These are phyloP conservation scores for Delonix regia DNA, from an alignment of 306 rosid species.

Conservation along the genomic window DNA sequence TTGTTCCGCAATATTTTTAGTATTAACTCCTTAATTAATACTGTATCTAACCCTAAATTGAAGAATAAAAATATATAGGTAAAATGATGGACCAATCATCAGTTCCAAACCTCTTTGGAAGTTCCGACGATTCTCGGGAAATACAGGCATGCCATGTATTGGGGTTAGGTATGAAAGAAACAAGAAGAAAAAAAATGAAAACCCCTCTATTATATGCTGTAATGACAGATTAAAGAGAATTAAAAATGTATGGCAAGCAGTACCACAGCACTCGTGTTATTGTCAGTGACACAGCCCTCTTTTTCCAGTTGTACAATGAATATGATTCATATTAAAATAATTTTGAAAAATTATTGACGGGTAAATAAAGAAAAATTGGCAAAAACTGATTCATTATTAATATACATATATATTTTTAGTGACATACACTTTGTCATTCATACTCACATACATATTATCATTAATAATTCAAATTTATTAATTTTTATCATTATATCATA, in stretches of 20 bases:
- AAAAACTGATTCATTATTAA: too few species aligned
- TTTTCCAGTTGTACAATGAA: constrained; percentile 38
- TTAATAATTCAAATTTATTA: too few species aligned
- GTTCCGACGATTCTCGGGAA: constrained; percentile 29
- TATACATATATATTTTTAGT: too few species aligned
- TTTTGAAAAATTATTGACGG: neutral
- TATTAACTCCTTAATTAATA: too few species aligned
- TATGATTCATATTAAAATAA: constrained; percentile 8
- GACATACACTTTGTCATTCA: too few species aligned
- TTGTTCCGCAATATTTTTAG: too few species aligned
- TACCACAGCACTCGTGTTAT: constrained; percentile 58
- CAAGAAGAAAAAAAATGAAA: neutral
- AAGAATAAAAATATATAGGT: too few species aligned
- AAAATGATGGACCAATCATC: neutral
- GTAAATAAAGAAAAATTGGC: neutral
- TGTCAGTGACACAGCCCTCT: constrained; percentile 50
- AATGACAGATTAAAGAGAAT: constrained; percentile 18
- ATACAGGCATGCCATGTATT: constrained; percentile 37
- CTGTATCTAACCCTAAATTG: too few species aligned
- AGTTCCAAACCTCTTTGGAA: neutral
- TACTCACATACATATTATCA: too few species aligned
- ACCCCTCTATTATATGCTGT: neutral
- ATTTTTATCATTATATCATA: too few species aligned
- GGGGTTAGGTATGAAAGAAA: neutral
- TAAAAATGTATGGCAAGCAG: constrained; percentile 33